Conservation (phyloP, 2,329 filamentous ascomycete genomes). For the Neonectria neomacrospora region DNA sequence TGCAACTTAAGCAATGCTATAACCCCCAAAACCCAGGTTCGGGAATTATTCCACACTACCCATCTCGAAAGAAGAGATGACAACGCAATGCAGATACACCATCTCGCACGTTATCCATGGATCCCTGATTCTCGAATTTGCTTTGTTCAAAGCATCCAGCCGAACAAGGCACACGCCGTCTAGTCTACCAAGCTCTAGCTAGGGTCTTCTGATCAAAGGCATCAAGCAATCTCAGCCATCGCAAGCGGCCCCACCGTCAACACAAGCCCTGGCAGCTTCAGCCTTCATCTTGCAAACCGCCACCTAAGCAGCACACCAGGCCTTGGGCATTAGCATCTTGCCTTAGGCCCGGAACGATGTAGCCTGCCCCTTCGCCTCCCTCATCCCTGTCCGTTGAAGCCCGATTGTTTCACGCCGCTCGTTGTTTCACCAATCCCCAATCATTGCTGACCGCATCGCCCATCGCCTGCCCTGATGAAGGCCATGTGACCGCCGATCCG, state of each 20-base stretch:
- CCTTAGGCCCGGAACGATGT: conserved; percentile 27
- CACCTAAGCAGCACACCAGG: conserved; percentile 19
- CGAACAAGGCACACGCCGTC: conserved; percentile 1
- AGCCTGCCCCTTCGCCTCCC: conserved; percentile 22
- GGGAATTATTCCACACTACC: conserved; percentile 5
- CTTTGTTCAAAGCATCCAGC: neutral
- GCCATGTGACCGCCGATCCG: neutral
- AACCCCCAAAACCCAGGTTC: conserved; percentile 7
- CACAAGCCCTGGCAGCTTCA: conserved; percentile 22
- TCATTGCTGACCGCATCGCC: conserved; percentile 3
- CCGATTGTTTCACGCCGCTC: conserved; percentile 37
- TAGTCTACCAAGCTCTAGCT: neutral
- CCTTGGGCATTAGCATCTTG: conserved; percentile 33
- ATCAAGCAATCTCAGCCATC: neutral
- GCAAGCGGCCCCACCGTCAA: conserved; percentile 10
- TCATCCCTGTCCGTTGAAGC: conserved; percentile 32
- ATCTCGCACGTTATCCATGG: neutral
- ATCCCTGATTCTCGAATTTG: conserved; percentile 1
- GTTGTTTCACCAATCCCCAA: conserved; percentile 19
- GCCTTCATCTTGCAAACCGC: conserved; percentile 20
- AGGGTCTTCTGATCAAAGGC: neutral
- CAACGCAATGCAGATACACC: conserved; percentile 5
- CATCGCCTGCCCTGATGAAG: conserved; percentile 4
- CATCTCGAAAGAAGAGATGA: conserved; percentile 12
- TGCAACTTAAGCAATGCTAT: conserved; percentile 16